phyloP scores from a whole-genome alignment of 2,329 filamentous ascomycete genomes.

The Xylogone sp. region DNA sequence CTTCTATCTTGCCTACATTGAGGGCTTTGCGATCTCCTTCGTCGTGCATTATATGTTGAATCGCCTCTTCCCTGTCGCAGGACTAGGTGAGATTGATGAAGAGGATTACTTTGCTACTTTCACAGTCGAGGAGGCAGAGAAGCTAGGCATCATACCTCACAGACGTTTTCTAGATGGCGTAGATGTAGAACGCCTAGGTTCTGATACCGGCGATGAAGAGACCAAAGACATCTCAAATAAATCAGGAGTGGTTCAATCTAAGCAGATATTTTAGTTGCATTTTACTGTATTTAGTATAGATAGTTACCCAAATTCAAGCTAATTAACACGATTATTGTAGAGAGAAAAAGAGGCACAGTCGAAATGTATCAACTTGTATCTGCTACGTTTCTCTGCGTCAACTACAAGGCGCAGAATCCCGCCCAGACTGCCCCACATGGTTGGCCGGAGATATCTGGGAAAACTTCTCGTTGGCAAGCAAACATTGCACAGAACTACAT shows the following conservation, averaged over 20 bases:
- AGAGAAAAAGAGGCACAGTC: too few species aligned
- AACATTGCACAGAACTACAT: too few species aligned
- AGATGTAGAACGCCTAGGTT: not conserved
- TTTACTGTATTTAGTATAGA: not conserved
- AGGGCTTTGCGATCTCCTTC: constrained; percentile 37
- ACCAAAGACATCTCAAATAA: not conserved
- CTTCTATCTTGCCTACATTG: constrained; percentile 38
- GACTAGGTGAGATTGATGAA: constrained; percentile 39
- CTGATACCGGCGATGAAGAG: not conserved
- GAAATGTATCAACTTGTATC: too few species aligned
- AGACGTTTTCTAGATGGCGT: not conserved
- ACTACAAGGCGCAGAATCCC: too few species aligned
- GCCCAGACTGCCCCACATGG: too few species aligned
- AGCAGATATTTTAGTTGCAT: not conserved
- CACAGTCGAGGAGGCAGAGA: constrained; percentile 36
- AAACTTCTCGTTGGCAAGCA: too few species aligned
- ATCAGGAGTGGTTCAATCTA: not conserved
- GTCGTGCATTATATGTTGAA: constrained; percentile 28
- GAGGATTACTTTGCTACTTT: constrained; percentile 43
- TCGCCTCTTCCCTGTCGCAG: constrained; percentile 33
- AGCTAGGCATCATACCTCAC: constrained; percentile 31
- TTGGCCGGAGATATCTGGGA: too few species aligned
- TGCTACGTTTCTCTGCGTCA: too few species aligned
- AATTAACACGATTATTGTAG: too few species aligned
- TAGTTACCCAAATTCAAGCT: too few species aligned